Percentiles rank a stretch among this genome's conserved stretches.
Evolutionary conservation across 2,329 filamentous ascomycete genomes (phyloP).

Genomic region (Fusarium pseudoanthophilum): DNA sequence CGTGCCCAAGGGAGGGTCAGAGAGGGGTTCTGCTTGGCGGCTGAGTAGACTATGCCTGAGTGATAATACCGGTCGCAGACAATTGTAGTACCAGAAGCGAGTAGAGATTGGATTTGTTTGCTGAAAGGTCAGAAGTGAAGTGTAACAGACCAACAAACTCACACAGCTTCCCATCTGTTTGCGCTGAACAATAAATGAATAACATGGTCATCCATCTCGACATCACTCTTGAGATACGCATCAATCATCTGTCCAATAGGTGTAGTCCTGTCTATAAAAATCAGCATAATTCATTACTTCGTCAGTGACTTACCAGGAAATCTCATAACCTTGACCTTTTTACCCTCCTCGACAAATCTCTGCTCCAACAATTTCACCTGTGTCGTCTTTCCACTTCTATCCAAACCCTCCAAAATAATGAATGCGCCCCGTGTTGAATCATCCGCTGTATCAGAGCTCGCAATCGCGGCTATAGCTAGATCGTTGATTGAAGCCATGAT

Average conservation of each 20-base stretch:
- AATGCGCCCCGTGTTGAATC: constrained; percentile 66
- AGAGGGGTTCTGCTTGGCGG: constrained; percentile 80
- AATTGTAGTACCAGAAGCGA: constrained; percentile 77
- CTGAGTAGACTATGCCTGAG: constrained; percentile 91
- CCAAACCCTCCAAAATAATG: constrained; percentile 87
- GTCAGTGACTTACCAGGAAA: constrained; percentile 63
- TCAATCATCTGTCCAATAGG: constrained; percentile 90
- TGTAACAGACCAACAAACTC: constrained; percentile 45
- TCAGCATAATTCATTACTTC: constrained; percentile 1
- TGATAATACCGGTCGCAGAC: constrained; percentile 96
- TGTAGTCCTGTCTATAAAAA: constrained; percentile 76
- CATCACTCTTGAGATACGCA: constrained; percentile 77
- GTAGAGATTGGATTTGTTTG: constrained; percentile 61
- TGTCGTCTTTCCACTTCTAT: constrained; percentile 91
- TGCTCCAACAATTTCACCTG: constrained; percentile 79
- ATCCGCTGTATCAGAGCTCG: constrained; percentile 41
- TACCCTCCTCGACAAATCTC: constrained; percentile 60
- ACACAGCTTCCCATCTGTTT: constrained; percentile 85
- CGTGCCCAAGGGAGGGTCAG: constrained; percentile 84
- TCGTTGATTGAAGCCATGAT: constrained; percentile 62
- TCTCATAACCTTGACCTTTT: constrained; percentile 63
- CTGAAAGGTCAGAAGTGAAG: constrained; percentile 48
- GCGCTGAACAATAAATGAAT: constrained; percentile 92
- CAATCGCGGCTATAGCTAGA: constrained; percentile 60
- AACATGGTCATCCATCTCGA: constrained; percentile 84